phyloP scores from a whole-genome alignment of 176 grass and related monocot species.

The Chloris gayana region DNA sequence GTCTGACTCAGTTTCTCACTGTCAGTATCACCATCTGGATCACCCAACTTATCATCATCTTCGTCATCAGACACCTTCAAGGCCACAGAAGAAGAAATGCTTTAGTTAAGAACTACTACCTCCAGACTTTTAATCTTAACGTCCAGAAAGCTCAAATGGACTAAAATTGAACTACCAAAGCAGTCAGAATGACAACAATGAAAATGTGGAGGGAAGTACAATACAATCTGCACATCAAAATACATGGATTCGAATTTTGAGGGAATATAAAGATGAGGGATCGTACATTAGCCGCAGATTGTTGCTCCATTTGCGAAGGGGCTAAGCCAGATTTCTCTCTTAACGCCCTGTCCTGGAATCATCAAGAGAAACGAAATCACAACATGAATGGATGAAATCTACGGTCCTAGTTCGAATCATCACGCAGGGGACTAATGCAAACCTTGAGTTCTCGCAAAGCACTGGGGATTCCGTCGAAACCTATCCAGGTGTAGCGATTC shows the following conservation, averaged over 20 bases:
- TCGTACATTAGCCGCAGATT: constrained; percentile 32
- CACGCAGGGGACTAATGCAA: neutral
- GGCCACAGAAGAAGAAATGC: constrained; percentile 11
- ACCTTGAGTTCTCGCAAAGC: constrained; percentile 87
- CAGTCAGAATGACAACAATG: no score
- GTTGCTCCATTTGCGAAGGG: constrained; percentile 36
- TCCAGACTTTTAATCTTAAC: no score
- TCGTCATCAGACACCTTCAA: constrained; percentile 67
- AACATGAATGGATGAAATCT: neutral
- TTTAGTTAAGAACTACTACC: constrained; percentile 9
- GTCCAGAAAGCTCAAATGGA: no score
- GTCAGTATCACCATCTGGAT: constrained; percentile 46
- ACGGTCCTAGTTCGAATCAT: constrained; percentile 14
- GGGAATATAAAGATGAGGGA: neutral
- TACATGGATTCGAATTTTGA: neutral
- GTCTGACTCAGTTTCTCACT: constrained; percentile 49
- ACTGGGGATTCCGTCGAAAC: constrained; percentile 68
- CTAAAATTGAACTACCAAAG: no score
- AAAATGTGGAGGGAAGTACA: no score
- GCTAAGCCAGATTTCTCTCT: constrained; percentile 43
- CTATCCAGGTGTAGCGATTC: constrained; percentile 91
- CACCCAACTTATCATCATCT: constrained; percentile 52
- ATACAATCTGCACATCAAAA: neutral
- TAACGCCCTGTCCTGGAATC: constrained; percentile 59
- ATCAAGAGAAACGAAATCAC: neutral